Conservation (phyloP, 345 rosid species). For the Populus simonii region DNA sequence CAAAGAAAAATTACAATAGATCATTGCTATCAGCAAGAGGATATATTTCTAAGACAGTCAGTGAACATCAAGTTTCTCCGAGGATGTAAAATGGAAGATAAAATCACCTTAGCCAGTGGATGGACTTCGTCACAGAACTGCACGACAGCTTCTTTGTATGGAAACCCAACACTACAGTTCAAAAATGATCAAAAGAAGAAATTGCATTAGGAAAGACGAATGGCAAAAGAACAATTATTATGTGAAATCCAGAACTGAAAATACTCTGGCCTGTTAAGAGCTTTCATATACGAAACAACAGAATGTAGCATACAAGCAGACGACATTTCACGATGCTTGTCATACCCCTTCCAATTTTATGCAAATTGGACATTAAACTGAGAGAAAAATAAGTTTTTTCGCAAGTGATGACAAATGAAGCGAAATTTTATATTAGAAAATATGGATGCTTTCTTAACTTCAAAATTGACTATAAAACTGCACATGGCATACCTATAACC, state of each 20-base stretch:
- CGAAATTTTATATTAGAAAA: neutral
- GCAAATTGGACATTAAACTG: neutral
- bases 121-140: conserved; percentile 51
- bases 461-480: neutral
- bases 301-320: neutral
- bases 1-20: neutral
- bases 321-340: neutral
- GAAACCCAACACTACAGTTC: conserved; percentile 46
- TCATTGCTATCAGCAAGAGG: neutral
- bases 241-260: neutral
- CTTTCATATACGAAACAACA: neutral
- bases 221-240: neutral
- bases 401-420: neutral
- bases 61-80: neutral
- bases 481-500: conserved; percentile 47
- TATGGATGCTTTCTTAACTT: neutral
- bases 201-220: neutral
- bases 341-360: neutral
- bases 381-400: neutral
- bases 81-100: conserved; percentile 8
- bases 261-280: neutral
- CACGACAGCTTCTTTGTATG: conserved; percentile 54
- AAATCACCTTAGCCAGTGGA: conserved; percentile 49
- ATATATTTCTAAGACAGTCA: neutral
- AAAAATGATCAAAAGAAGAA: conserved; percentile 12